phyloP scores from a whole-genome alignment of 1,284 basidiomycete genomes.

The Austroboletus rostrupii region DNA sequence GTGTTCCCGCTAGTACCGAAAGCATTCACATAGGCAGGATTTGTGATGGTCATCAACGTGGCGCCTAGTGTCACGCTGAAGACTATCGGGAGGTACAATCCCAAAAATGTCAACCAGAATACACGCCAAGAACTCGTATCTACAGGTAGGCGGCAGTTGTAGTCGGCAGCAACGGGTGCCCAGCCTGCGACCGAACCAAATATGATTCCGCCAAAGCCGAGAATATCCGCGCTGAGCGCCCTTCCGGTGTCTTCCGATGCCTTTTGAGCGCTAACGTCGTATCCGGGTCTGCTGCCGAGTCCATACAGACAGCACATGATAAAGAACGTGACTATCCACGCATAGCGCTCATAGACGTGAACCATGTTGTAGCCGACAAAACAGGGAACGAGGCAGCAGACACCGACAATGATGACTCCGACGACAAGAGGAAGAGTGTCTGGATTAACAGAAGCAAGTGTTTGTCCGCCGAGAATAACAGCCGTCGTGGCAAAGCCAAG shows the following conservation, averaged over 20 bases:
- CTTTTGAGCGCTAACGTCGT: constrained; percentile 44
- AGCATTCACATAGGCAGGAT: constrained; percentile 46
- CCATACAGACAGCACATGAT: constrained; percentile 48
- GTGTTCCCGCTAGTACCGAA: constrained; percentile 45
- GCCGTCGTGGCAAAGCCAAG: constrained; percentile 44
- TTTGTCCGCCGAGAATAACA: constrained; percentile 49
- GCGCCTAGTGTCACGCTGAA: constrained; percentile 58
- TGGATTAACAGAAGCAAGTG: constrained; percentile 40
- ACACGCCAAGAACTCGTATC: constrained; percentile 43
- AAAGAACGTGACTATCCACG: constrained; percentile 55
- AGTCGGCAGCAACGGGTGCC: constrained; percentile 52
- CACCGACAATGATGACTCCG: constrained; percentile 39
- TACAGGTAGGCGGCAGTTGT: constrained; percentile 50
- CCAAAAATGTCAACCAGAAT: constrained; percentile 54
- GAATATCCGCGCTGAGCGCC: constrained; percentile 42
- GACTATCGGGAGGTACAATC: constrained; percentile 51
- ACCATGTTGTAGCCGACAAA: constrained; percentile 51
- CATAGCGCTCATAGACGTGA: constrained; percentile 58
- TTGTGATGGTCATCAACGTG: constrained; percentile 52
- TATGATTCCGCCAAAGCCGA: constrained; percentile 57
- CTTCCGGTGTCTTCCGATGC: constrained; percentile 43
- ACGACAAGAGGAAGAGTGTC: constrained; percentile 29
- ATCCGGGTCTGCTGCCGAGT: constrained; percentile 49
- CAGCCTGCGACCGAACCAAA: constrained; percentile 42
- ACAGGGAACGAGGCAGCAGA: constrained; percentile 45